Evolutionary conservation across 2,329 filamentous ascomycete genomes (phyloP), one percentile per base, ranked within the genome.

Genomic region (Mycosphaerella arachidis): DNA sequence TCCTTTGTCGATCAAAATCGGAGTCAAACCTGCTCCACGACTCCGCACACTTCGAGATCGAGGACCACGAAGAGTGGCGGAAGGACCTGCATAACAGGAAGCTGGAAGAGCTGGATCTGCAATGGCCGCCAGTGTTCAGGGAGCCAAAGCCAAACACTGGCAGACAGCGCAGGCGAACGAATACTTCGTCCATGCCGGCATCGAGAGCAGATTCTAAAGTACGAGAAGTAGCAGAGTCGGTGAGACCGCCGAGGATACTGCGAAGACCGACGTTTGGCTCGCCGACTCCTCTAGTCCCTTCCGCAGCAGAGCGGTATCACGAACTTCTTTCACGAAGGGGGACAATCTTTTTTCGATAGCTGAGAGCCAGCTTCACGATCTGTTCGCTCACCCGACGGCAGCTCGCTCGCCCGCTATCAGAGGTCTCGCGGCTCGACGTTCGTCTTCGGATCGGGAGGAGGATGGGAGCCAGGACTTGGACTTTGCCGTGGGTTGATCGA

Each of bases 51-150:
- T 30, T 37, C 6, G 13, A 46, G 29, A 48, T 53, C 37, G 48
- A 48, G 33, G 48, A 53, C 33, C 13, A 7, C 20, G 18, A 43
- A 24, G 18, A 40, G 16, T 59, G 57, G 57, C 18, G 52, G 16
- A 18, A 33, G 27, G 30, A 31, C 8, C 33, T 59, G 29, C 18
- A 24, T 33, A 13, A 1, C 10, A 50, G 52, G n/a, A 46, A 55
- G 35, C 30, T 59, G 43, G 57, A 59, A 35, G 33, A 56, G 24
- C 46, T 59, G 31, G 57, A 59, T 45, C 27, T 59, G 24, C 6
- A 27, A 16, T 59, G 57, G 57, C 57, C 57, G 52, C 57, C 57
- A 40, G 35, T 51, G 7, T 59, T 59, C 45, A 50, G 24, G 18
- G 57, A 52, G 13, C 57, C 57, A 20, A 45, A 59, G 33, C 45